Conservation (phyloP, 495 filamentous ascomycete genomes). For the Melanomma pulvis-pyrius region DNA sequence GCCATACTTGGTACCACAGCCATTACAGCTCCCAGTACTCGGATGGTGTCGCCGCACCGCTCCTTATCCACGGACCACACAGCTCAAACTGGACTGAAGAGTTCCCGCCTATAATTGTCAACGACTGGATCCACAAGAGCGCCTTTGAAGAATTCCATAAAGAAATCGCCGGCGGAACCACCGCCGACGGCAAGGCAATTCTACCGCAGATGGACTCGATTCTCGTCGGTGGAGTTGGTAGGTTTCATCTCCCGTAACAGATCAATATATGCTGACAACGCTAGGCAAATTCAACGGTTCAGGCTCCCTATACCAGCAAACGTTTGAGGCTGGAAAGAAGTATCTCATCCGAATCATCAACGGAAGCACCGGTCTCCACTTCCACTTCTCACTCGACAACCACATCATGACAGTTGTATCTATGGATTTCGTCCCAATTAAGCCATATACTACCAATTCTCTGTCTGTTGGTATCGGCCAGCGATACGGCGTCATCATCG, state of each 20-base stretch:
- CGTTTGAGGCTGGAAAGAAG: slow-evolving; percentile 45
- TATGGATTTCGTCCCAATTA: slow-evolving; percentile 34
- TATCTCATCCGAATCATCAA: slow-evolving; percentile 48
- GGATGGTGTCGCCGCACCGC: slow-evolving; percentile 42
- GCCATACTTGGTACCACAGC: slow-evolving; percentile 45
- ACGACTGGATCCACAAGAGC: slow-evolving; percentile 43
- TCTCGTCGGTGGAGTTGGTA: slow-evolving; percentile 43
- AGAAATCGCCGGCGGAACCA: neutral
- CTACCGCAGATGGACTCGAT: slow-evolving; percentile 41
- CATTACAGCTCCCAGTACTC: slow-evolving; percentile 44
- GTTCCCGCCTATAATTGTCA: slow-evolving; percentile 36
- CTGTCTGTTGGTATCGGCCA: slow-evolving; percentile 38
- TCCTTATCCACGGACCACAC: slow-evolving; percentile 46
- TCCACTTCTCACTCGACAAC: slow-evolving; percentile 32
- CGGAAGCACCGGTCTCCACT: slow-evolving; percentile 16
- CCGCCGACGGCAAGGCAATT: neutral
- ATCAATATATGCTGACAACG: neutral
- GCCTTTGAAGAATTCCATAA: slow-evolving; percentile 32
- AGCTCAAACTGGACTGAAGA: slow-evolving; percentile 44
- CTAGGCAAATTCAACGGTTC: slow-evolving; percentile 13
- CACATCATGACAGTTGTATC: slow-evolving; percentile 30
- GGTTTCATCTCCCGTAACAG: neutral
- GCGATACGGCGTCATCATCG: slow-evolving; percentile 46
- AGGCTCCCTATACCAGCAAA: slow-evolving; percentile 37
- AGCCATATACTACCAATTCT: slow-evolving; percentile 23